Evolutionary conservation across 2,329 filamentous ascomycete species (phyloP).

Genomic region (Calonectria pteridis): DNA sequence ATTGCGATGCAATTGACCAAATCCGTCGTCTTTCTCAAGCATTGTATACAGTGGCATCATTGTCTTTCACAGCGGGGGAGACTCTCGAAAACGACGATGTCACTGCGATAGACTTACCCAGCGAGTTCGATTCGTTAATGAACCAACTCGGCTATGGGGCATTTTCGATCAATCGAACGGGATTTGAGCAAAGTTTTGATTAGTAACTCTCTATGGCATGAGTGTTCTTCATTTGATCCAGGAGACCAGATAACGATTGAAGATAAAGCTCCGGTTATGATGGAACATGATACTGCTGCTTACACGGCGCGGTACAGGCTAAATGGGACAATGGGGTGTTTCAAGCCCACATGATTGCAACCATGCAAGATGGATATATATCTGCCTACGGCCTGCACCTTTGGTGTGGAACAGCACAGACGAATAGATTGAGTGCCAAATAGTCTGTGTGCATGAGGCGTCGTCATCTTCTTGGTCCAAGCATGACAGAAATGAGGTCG

Average conservation of each 20-base stretch:
- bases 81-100: background rate
- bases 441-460: background rate
- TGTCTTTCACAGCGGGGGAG: background rate
- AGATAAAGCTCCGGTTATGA: background rate
- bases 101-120: background rate
- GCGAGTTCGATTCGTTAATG: background rate
- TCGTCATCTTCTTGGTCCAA: background rate
- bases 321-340: background rate
- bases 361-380: background rate
- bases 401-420: background rate
- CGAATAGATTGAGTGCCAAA: background rate
- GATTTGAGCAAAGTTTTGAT: background rate
- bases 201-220: background rate
- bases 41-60: background rate
- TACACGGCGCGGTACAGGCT: background rate
- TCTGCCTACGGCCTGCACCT: background rate
- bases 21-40: background rate
- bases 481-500: background rate
- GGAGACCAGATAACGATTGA: background rate
- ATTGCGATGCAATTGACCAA: background rate
- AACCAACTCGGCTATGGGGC: background rate
- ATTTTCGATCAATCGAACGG: background rate
- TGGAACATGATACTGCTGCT: background rate
- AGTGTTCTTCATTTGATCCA: background rate
- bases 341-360: background rate